Percentiles rank a stretch among this genome's conserved stretches.
These are phyloP conservation scores for Digitaria exilis DNA, from an alignment of 202 grass and related monocot genomes.

Conservation along the genomic window DNA sequence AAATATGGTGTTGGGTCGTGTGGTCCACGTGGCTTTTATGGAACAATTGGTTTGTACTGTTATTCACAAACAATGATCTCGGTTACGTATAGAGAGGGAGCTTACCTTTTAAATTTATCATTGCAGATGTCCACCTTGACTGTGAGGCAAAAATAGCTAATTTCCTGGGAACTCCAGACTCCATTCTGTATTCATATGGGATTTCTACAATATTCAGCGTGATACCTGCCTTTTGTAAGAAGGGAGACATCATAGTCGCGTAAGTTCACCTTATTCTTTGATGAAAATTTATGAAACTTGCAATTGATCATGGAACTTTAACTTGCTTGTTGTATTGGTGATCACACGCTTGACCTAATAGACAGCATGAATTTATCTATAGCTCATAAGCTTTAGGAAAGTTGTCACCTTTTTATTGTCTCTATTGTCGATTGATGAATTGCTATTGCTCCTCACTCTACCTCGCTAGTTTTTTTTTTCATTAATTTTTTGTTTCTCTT, in stretches of 20 bases:
- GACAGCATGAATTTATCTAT: neutral
- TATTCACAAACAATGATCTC: conserved; percentile 18
- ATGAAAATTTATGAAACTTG: neutral
- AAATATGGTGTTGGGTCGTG: conserved; percentile 99
- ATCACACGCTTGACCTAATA: neutral
- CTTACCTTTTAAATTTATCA: too few species aligned
- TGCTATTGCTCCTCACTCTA: conserved; percentile 9
- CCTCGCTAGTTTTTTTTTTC: conserved; percentile 11
- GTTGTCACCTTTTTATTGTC: neutral
- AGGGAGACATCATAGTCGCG: too few species aligned
- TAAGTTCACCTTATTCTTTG: conserved; percentile 40
- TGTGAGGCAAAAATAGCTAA: too few species aligned
- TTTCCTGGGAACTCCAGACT: too few species aligned
- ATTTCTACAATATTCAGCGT: too few species aligned
- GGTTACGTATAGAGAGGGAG: too few species aligned
- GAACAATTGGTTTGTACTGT: conserved; percentile 90
- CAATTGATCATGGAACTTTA: neutral
- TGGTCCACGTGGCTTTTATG: conserved; percentile 96
- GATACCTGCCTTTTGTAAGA: too few species aligned
- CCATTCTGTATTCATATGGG: too few species aligned
- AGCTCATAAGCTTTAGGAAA: conserved; percentile 17
- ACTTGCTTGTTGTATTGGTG: neutral
- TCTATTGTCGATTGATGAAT: conserved; percentile 1
- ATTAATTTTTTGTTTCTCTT: neutral
- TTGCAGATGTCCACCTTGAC: too few species aligned